Percentiles rank a stretch among this genome's conserved stretches.
Conservation (phyloP, 1,284 basidiomycete genomes). For the Ceratobasidium sp. region DNA sequence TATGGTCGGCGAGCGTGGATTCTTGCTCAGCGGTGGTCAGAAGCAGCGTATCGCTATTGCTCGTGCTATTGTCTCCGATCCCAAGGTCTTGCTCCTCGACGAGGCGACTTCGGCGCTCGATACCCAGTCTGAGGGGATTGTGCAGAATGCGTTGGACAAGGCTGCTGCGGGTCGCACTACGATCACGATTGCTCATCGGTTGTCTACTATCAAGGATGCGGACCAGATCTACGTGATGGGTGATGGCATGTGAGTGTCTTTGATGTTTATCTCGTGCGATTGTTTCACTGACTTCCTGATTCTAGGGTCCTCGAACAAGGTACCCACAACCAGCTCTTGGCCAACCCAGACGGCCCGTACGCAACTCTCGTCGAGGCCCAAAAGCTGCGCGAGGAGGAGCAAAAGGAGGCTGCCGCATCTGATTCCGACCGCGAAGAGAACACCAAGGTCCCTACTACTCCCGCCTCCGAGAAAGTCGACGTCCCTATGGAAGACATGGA, state of each 20-base stretch:
- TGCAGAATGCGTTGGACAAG: conserved; percentile 95
- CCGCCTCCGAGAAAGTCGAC: conserved; percentile 53
- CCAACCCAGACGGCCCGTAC: conserved; percentile 76
- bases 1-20: conserved; percentile 92
- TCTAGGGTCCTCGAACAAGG: conserved; percentile 90
- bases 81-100: conserved; percentile 83
- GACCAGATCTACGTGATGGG: conserved; percentile 61
- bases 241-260: conserved; percentile 45
- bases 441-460: conserved; percentile 56
- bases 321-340: conserved; percentile 83
- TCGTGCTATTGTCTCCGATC: conserved; percentile 93
- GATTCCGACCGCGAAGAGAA: conserved; percentile 54
- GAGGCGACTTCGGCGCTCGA: conserved; percentile 86
- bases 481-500: conserved; percentile 57
- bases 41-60: conserved; percentile 87
- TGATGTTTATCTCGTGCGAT: conserved; percentile 55
- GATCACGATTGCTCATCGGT: conserved; percentile 63
- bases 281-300: conserved; percentile 71
- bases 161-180: conserved; percentile 74
- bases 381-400: conserved; percentile 73
- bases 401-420: conserved; percentile 50
- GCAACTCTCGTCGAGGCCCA: conserved; percentile 84
- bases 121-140: conserved; percentile 90
- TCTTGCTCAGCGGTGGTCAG: conserved; percentile 92
- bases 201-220: conserved; percentile 60